Evolutionary conservation across 2,329 filamentous ascomycete species (phyloP).

Genomic region (Zymoseptoria brevis): DNA sequence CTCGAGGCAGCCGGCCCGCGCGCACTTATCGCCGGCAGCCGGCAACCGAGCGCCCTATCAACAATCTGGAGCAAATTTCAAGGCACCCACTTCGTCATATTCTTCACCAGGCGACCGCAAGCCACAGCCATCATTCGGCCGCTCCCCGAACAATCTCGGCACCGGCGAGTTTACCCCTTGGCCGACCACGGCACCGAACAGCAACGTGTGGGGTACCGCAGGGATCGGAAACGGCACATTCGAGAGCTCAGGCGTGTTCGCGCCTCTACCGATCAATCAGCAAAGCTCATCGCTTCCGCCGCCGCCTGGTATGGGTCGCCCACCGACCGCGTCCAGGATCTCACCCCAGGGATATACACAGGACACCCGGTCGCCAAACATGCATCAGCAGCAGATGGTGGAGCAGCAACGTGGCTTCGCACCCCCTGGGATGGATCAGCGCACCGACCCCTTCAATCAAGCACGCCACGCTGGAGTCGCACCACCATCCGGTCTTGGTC

Average conservation of each 20-base stretch:
- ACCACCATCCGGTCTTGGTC: conserved; percentile 23
- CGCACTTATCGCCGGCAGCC: conserved; percentile 18
- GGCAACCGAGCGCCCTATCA: conserved; percentile 18
- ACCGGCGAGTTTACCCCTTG: conserved; percentile 22
- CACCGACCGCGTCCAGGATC: conserved; percentile 25
- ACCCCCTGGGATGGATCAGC: conserved; percentile 23
- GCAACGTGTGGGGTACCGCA: conserved; percentile 66
- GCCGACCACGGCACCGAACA: conserved; percentile 34
- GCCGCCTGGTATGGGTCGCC: conserved; percentile 27
- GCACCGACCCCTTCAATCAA: conserved; percentile 19
- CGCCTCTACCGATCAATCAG: conserved; percentile 24
- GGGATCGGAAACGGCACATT: conserved; percentile 74
- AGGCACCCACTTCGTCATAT: conserved; percentile 36
- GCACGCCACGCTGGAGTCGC: conserved; percentile 24
- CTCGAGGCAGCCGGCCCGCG: not conserved
- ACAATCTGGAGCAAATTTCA: conserved; percentile 14
- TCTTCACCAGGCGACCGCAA: conserved; percentile 32
- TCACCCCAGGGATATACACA: conserved; percentile 23
- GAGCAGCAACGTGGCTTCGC: conserved; percentile 24
- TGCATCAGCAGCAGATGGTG: conserved; percentile 17
- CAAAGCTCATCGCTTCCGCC: conserved; percentile 23
- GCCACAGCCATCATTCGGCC: conserved; percentile 26
- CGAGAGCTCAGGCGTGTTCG: conserved; percentile 32
- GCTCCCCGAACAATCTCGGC: conserved; percentile 21
- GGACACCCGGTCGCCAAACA: conserved; percentile 20